A percentile compares a stretch with the other conserved stretches of the same genome.
Evolutionary conservation across 371 early-diverging fungal genomes (phyloP).

Genomic region (Phascolomyces articulosus): DNA sequence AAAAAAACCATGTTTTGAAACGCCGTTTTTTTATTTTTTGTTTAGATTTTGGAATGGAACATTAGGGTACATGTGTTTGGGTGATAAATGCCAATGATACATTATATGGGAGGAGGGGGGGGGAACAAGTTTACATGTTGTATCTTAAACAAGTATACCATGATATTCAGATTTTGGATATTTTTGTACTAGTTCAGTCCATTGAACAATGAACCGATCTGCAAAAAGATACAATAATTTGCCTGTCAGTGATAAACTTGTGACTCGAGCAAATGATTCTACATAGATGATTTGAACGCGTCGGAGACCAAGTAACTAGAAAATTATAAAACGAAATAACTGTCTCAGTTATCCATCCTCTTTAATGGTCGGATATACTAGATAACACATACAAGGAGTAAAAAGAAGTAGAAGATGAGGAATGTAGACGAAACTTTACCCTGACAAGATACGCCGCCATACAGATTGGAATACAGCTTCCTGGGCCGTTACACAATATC

Average conservation of each 20-base stretch:
- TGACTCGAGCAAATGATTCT: conserved; percentile 92
- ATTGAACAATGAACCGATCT: conserved; percentile 92
- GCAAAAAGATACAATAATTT: conserved; percentile 77
- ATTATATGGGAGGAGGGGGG: too few species aligned
- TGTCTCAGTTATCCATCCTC: too few species aligned
- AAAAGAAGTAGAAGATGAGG: background rate
- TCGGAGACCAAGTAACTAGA: conserved; percentile 60
- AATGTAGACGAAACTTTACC: conserved; percentile 31
- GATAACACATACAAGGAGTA: background rate
- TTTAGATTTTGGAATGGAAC: too few species aligned
- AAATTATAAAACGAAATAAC: too few species aligned
- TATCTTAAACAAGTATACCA: conserved; percentile 58
- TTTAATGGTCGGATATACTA: too few species aligned
- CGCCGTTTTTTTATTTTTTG: background rate
- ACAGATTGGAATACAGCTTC: conserved; percentile 88
- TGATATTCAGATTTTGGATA: conserved; percentile 72
- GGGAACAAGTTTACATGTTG: too few species aligned
- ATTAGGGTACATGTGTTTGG: too few species aligned
- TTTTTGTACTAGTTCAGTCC: conserved; percentile 66
- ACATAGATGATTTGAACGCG: conserved; percentile 76
- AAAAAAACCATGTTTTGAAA: background rate
- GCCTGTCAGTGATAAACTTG: conserved; percentile 83
- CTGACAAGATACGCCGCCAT: conserved; percentile 61
- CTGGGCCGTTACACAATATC: conserved; percentile 94
- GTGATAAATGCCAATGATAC: too few species aligned